These are phyloP conservation scores for Clonostachys chloroleuca DNA, from an alignment of 2,329 filamentous ascomycete genomes.

Conservation along the genomic window DNA sequence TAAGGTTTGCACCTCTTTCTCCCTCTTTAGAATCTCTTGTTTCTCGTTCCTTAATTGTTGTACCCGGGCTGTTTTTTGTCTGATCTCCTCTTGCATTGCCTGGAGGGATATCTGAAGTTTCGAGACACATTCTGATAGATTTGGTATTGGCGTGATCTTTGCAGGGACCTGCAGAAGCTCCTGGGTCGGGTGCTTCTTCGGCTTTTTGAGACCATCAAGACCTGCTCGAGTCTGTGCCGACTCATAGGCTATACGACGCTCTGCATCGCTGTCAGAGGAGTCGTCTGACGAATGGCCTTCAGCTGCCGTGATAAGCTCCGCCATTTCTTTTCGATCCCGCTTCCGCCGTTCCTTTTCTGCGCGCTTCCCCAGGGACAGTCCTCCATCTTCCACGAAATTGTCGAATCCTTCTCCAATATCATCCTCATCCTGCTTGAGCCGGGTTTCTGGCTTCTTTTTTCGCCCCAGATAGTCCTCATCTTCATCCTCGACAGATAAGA, in stretches of 20 bases:
- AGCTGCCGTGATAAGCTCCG: slow-evolving; percentile 74
- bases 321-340: slow-evolving; percentile 72
- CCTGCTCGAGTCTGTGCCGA: slow-evolving; percentile 80
- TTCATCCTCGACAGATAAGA: slow-evolving; percentile 58
- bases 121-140: slow-evolving; percentile 62
- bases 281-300: slow-evolving; percentile 62
- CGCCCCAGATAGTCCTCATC: slow-evolving; percentile 25
- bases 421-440: slow-evolving; percentile 81
- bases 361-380: slow-evolving; percentile 71
- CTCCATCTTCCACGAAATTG: slow-evolving; percentile 81
- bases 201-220: slow-evolving; percentile 66
- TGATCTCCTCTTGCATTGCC: slow-evolving; percentile 59
- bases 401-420: slow-evolving; percentile 93
- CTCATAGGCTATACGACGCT: slow-evolving; percentile 79
- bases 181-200: slow-evolving; percentile 24
- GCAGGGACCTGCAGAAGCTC: slow-evolving; percentile 56
- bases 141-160: slow-evolving; percentile 74
- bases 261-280: slow-evolving; percentile 65
- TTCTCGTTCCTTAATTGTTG: slow-evolving; percentile 66
- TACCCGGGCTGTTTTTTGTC: slow-evolving; percentile 56
- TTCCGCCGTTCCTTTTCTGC: slow-evolving; percentile 69
- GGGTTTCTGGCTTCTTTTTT: slow-evolving; percentile 64
- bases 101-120: slow-evolving; percentile 57
- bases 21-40: slow-evolving; percentile 60
- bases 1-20: slow-evolving; percentile 75